phyloP scores from a whole-genome alignment of 2,329 filamentous ascomycete genomes.

The Calonectria pauciramosa region DNA sequence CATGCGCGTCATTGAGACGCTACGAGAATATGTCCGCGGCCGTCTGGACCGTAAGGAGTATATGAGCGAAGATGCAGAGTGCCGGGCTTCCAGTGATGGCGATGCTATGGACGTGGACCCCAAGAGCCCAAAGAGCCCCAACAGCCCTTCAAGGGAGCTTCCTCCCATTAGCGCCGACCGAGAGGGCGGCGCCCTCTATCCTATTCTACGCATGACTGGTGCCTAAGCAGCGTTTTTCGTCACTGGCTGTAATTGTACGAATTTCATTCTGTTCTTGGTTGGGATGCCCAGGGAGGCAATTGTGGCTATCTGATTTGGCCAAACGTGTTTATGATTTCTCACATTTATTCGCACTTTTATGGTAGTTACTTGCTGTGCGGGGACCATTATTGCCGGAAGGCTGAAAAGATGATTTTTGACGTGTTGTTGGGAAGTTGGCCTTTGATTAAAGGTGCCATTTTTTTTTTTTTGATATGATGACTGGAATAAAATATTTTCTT shows the following conservation, averaged over 20 bases:
- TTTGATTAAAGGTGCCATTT: neutral
- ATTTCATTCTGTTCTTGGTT: conserved; percentile 28
- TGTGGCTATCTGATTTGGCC: neutral
- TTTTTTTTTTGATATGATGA: neutral
- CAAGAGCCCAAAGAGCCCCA: conserved; percentile 51
- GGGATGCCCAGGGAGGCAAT: conserved; percentile 10
- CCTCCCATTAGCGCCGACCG: conserved; percentile 35
- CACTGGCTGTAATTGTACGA: conserved; percentile 40
- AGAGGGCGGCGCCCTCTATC: conserved; percentile 55
- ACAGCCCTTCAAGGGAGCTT: conserved; percentile 41
- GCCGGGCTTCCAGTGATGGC: conserved; percentile 32
- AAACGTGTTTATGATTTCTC: neutral
- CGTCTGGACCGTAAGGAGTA: conserved; percentile 71
- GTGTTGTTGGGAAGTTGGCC: neutral
- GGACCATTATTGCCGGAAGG: neutral
- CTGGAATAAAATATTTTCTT: neutral
- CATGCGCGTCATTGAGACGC: conserved; percentile 73
- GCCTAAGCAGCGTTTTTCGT: conserved; percentile 38
- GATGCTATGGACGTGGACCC: conserved; percentile 56
- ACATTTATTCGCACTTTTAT: neutral
- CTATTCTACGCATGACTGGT: conserved; percentile 56
- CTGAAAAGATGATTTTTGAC: neutral
- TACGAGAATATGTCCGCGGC: conserved; percentile 70
- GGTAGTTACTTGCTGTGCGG: neutral
- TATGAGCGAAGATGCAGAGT: conserved; percentile 50